A percentile compares a stretch with the other conserved stretches of the same genome.
Conservation (phyloP, 1,139 yeast species). For the Suhomyces atakaporum region DNA sequence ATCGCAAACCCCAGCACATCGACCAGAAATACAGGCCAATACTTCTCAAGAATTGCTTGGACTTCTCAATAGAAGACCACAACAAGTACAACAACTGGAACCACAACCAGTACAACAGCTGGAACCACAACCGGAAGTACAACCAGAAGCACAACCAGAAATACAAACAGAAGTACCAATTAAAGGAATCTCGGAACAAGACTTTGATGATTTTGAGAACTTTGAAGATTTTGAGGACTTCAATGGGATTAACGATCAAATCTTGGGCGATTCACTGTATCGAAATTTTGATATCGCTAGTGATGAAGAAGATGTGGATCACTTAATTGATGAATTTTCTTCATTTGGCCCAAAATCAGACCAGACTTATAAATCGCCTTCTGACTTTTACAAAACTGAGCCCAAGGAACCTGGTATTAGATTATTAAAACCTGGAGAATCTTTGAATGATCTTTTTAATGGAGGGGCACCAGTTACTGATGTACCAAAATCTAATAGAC, state of each 20-base stretch:
- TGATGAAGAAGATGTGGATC: conserved; percentile 33
- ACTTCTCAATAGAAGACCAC: conserved; percentile 21
- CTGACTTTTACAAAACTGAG: conserved; percentile 9
- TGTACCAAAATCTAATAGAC: conserved; percentile 10
- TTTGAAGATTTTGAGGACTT: conserved; percentile 43
- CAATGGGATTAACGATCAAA: conserved; percentile 28
- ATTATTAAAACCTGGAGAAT: conserved; percentile 35
- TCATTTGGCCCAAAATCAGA: conserved; percentile 4
- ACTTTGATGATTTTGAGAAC: conserved; percentile 22
- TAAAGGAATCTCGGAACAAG: no score
- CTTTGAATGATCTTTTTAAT: conserved; percentile 18
- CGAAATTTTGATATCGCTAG: conserved; percentile 37
- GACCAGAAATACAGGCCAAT: conserved; percentile 1
- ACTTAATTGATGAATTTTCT: conserved; percentile 14
- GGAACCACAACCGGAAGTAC: conserved; percentile 4
- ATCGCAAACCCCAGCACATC: neutral
- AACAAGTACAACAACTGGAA: no score
- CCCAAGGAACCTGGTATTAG: conserved; percentile 24
- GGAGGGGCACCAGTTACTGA: conserved; percentile 1
- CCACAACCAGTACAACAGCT: no score
- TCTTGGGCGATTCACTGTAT: conserved; percentile 17
- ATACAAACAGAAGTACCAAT: neutral
- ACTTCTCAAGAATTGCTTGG: conserved; percentile 25
- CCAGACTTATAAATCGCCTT: conserved; percentile 3
- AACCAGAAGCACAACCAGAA: neutral